Evolutionary conservation across 495 filamentous ascomycete genomes (phyloP).

Genomic region (Coniosporium apollinis): DNA sequence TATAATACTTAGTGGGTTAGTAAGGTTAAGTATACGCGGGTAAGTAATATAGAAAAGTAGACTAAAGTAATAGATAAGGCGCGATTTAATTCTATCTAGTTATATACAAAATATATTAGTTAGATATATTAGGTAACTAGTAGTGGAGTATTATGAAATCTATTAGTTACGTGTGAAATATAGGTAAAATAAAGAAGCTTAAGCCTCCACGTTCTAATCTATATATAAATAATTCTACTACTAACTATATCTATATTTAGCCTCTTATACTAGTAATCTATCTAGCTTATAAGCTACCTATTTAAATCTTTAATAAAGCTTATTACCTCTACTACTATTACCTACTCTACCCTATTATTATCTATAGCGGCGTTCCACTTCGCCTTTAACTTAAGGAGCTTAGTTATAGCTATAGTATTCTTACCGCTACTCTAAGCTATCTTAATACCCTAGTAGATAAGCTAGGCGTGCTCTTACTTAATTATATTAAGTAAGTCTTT

Average conservation of each 20-base stretch:
- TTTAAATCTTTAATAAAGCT: slow-evolving; percentile 87
- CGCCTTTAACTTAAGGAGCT: slow-evolving; percentile 52
- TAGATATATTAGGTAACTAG: no score
- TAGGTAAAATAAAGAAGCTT: slow-evolving; percentile 83
- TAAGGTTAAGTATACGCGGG: no score
- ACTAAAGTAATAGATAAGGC: no score
- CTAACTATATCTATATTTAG: slow-evolving; percentile 46
- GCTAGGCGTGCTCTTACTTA: slow-evolving; percentile 46
- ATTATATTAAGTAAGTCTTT: slow-evolving; percentile 48
- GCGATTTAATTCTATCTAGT: no score
- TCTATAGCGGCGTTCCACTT: slow-evolving; percentile 68
- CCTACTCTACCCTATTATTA: slow-evolving; percentile 82
- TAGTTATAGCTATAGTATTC: slow-evolving; percentile 68
- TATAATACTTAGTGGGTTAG: no score
- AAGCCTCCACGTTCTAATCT: slow-evolving; percentile 54
- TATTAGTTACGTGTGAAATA: no score
- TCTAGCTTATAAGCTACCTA: slow-evolving; percentile 75
- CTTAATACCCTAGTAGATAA: slow-evolving; percentile 66
- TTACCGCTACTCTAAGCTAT: slow-evolving; percentile 78
- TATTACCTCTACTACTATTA: slow-evolving; percentile 82
- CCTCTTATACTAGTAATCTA: slow-evolving; percentile 74
- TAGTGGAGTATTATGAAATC: no score
- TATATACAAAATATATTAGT: no score
- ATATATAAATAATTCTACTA: slow-evolving; percentile 24
- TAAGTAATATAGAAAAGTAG: no score